These are phyloP conservation scores for Trichoderma asperelloides DNA, from an alignment of 495 filamentous ascomycete genomes.

Conservation along the genomic window DNA sequence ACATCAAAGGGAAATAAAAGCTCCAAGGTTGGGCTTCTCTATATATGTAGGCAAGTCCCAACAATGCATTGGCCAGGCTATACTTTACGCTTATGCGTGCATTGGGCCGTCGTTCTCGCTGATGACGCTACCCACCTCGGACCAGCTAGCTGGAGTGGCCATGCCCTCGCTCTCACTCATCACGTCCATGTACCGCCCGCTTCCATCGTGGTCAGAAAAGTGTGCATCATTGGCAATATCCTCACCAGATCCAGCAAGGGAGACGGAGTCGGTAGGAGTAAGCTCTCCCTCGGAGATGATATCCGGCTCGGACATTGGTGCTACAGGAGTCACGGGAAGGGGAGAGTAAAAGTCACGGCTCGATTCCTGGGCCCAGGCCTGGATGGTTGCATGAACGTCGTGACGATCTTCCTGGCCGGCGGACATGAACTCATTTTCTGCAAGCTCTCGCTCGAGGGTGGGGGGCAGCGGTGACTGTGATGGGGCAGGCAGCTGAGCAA, in stretches of 20 bases:
- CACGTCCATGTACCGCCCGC: slow-evolving; percentile 39
- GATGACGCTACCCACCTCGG: slow-evolving; percentile 65
- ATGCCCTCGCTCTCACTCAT: slow-evolving; percentile 59
- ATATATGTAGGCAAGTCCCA: not conserved
- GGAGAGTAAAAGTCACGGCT: slow-evolving; percentile 43
- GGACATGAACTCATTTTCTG: slow-evolving; percentile 36
- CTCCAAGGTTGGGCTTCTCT: not conserved
- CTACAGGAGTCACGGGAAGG: slow-evolving; percentile 30
- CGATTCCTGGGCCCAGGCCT: slow-evolving; percentile 45
- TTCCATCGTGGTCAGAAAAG: slow-evolving; percentile 18
- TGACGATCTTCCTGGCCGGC: slow-evolving; percentile 30
- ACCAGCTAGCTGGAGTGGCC: slow-evolving; percentile 64
- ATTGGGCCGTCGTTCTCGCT: slow-evolving; percentile 44
- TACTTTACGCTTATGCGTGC: slow-evolving; percentile 19
- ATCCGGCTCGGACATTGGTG: slow-evolving; percentile 33
- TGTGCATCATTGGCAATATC: slow-evolving; percentile 30
- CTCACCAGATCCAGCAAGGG: slow-evolving; percentile 34
- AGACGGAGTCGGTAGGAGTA: slow-evolving; percentile 44
- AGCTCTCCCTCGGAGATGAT: slow-evolving; percentile 35
- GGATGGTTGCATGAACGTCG: slow-evolving; percentile 41
- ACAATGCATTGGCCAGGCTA: not conserved
- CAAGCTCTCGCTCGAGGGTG: slow-evolving; percentile 27
- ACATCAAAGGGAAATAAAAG: not conserved
- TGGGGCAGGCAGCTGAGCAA: not conserved
- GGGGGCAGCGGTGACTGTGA: slow-evolving; percentile 1